Evolutionary conservation across 148 eudicot genomes (phyloP).

Genomic region (Cornus florida): DNA sequence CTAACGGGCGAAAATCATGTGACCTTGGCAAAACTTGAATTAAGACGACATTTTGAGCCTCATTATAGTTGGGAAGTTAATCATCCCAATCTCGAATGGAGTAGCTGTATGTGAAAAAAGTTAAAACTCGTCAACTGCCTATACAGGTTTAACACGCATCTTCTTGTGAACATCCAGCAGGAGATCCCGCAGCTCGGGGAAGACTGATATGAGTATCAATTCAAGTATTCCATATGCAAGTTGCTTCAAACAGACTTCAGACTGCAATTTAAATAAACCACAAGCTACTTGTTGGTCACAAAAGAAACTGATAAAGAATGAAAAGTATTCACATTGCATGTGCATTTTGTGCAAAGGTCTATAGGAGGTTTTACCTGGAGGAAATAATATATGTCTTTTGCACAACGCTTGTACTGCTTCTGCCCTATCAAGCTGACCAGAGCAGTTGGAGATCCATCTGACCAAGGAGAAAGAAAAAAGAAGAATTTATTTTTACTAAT

Average conservation of each 20-base stretch:
- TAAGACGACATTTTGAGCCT: background rate
- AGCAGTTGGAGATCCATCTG: conserved; percentile 94
- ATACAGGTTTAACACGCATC: conserved; percentile 29
- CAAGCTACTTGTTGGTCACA: conserved; percentile 11
- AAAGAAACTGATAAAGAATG: conserved; percentile 1
- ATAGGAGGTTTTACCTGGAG: conserved; percentile 61
- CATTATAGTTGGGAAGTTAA: too few relatives aligned
- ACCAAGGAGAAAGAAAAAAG: background rate
- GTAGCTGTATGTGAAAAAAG: background rate
- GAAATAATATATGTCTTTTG: conserved; percentile 82
- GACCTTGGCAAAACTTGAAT: conserved; percentile 4
- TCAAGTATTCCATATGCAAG: conserved; percentile 75
- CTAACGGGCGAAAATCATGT: background rate
- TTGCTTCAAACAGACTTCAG: conserved; percentile 84
- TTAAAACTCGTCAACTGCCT: background rate
- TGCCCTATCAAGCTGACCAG: conserved; percentile 90
- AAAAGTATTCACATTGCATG: background rate
- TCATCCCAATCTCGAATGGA: background rate
- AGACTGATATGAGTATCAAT: conserved; percentile 71
- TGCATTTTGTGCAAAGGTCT: background rate
- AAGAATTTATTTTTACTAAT: too few relatives aligned
- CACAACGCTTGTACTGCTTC: conserved; percentile 83
- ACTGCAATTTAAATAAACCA: conserved; percentile 50
- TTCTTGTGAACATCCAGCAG: conserved; percentile 63
- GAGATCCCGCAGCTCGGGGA: conserved; percentile 79